Base-by-base conservation (phyloP, 2,329 filamentous ascomycete species). In the Stemphylium vesicarium region DNA sequence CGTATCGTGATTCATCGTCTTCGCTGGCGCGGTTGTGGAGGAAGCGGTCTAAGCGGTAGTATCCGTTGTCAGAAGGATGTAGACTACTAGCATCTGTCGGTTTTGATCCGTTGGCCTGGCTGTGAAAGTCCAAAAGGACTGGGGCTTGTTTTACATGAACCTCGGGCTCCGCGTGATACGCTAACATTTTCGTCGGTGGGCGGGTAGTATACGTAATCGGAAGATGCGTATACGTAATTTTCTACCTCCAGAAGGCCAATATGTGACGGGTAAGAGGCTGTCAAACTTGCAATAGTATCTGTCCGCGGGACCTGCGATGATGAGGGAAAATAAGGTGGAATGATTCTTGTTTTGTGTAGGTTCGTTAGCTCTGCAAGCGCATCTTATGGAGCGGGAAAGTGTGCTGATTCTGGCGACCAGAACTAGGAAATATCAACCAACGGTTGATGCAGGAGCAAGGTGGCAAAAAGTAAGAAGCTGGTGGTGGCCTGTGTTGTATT, bases 71-170 rank as follows among this genome's bases (percentile, higher is more conserved):
- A 24, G 22, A 24, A 24, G 22, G 22, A 24, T 24, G 22, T 24
- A 24, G 22, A 24, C 7, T 7, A 24, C 22, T 24, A 24, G 4
- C 22, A 24, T 24, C 22, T 24, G 22, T 7, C 22, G 4, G 4
- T 24, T 24, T 24, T 24, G 22, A 24, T 24, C 16, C 43, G 20
- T 33, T 9, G 47, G 22, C 7, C 15, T 51, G 20, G 15, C 15
- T 45, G 11, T 51, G 48, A 22, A 69, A 60, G 49, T 61, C 61
- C 10, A 57, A 42, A 20, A 62, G 57, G 16, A 68, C 51, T 1
- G 58, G 57, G 12, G 50, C 42, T 40, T 56, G 59, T 16, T 56
- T 55, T 5, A 65, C 50, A 8, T 55, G 46, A 13, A 56, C 44
- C 16, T 57, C 43, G 32, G 22, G 47, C 29, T 60, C 36, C 18